Evolutionary conservation across 2,329 filamentous ascomycete genomes (phyloP).

Genomic region (Alternaria gaisen): DNA sequence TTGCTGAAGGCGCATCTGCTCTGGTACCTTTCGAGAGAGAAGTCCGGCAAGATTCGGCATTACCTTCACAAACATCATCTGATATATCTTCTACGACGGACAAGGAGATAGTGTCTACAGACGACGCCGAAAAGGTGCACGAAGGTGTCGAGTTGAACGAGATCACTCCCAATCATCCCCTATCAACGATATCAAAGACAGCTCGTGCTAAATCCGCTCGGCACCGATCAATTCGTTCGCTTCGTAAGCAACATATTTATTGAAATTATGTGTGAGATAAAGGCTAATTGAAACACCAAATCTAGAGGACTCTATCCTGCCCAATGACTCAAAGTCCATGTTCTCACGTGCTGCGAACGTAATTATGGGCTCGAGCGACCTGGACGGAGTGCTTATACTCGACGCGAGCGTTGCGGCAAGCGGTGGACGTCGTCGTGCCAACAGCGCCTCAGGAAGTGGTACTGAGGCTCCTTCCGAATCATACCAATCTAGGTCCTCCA

Average conservation of each 20-base stretch:
- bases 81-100: conserved; percentile 2
- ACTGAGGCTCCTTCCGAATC: conserved; percentile 17
- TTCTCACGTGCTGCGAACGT: conserved; percentile 46
- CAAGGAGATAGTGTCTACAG: background rate
- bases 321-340: conserved; percentile 40
- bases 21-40: conserved; percentile 26
- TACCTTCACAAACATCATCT: background rate
- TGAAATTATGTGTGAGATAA: no score
- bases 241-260: conserved; percentile 16
- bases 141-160: background rate
- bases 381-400: conserved; percentile 48
- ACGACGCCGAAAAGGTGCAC: background rate
- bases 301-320: conserved; percentile 38
- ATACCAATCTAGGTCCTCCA: conserved; percentile 26
- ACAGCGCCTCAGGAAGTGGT: conserved; percentile 12
- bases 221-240: conserved; percentile 24
- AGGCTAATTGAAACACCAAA: background rate
- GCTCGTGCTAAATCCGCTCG: conserved; percentile 17
- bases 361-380: conserved; percentile 42
- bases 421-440: conserved; percentile 20
- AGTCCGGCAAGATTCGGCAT: background rate
- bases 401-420: conserved; percentile 44
- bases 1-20: conserved; percentile 39
- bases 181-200: background rate
- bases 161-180: background rate